These are phyloP conservation scores for Anisodus acutangulus DNA, from an alignment of 257 asterid species.

Conservation along the genomic window DNA sequence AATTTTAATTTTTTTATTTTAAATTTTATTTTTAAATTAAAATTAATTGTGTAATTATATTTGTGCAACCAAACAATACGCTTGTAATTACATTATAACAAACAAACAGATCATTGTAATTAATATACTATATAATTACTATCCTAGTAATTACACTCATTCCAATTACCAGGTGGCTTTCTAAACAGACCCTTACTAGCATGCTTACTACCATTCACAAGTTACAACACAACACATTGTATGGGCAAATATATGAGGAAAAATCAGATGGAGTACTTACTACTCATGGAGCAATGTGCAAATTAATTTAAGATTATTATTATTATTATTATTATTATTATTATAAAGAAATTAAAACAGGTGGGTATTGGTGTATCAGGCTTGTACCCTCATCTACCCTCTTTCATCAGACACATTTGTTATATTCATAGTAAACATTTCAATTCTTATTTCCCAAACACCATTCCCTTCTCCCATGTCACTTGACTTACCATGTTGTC, in stretches of 20 bases:
- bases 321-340: background rate
- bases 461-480: slow-evolving; percentile 43
- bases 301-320: slow-evolving; percentile 25
- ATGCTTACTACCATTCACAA: slow-evolving; percentile 36
- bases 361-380: slow-evolving; percentile 43
- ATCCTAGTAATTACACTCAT: no score
- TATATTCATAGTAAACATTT: slow-evolving; percentile 59
- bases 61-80: no score
- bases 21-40: no score
- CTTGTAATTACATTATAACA: no score
- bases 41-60: no score
- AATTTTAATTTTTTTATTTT: no score
- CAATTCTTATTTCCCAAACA: slow-evolving; percentile 37
- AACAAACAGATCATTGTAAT: no score
- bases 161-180: no score
- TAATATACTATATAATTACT: no score
- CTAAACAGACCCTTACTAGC: no score
- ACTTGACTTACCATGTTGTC: background rate
- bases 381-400: slow-evolving; percentile 50
- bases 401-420: slow-evolving; percentile 53
- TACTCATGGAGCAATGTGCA: slow-evolving; percentile 54
- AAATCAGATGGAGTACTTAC: slow-evolving; percentile 20
- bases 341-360: slow-evolving; percentile 32
- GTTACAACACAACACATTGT: slow-evolving; percentile 24
- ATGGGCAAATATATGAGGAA: slow-evolving; percentile 35